Base-by-base conservation (phyloP, 2,329 filamentous ascomycete species). In the Sclerotinia sclerotiorum region DNA sequence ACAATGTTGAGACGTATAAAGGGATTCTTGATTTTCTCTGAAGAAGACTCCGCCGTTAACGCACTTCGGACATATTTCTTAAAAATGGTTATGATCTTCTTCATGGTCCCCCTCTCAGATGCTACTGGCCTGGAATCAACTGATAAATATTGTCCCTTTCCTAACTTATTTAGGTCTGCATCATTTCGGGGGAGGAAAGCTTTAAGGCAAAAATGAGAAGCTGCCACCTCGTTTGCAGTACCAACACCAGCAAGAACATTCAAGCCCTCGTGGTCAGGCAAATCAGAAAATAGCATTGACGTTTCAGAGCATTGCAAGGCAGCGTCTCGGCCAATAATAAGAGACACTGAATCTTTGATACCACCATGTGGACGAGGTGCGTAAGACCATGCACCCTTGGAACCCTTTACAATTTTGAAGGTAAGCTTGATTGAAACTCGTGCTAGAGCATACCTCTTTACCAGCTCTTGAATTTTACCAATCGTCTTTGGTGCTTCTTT, bases 91-190 rank as follows among this genome's bases (percentile, higher is more conserved):
- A 83, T 69, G 3, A 93, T 78, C 73, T 87, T 87, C 77, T 88
- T 91, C 57, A 85, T 82, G 0, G 83, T 84, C 1, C 87, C 87
- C 67, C 82, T 81, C 2, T 77, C 76, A 8, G 82, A 75, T 3
- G 85, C 84, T 19, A 94, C 79, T 4, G 90, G 90, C 24, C 91
- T 84, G 19, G 82, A 82, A 75, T 94, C 90, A 29, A 94, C 82
- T 0, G 89, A 91, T 44, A 93, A 79, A 75, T 88, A 93, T 5
- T 83, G 78, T 0, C 84, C 82, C n/a, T 80, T 83, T 57, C 80
- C 79, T 46, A 86, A 72, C n/a, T 78, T 82, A 2, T 77, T 74
- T 2, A 73, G 58, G 44, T 84, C 79, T 24, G 84, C 83, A 67
- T 81, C 79, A 4, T 80, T 79, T 44, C 78, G 84, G 0, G 89